A percentile compares a stretch with the other conserved stretches of the same genome.
These are phyloP conservation scores for Mortierella hygrophila DNA, from an alignment of 192 early-diverging fungal species.

Conservation along the genomic window DNA sequence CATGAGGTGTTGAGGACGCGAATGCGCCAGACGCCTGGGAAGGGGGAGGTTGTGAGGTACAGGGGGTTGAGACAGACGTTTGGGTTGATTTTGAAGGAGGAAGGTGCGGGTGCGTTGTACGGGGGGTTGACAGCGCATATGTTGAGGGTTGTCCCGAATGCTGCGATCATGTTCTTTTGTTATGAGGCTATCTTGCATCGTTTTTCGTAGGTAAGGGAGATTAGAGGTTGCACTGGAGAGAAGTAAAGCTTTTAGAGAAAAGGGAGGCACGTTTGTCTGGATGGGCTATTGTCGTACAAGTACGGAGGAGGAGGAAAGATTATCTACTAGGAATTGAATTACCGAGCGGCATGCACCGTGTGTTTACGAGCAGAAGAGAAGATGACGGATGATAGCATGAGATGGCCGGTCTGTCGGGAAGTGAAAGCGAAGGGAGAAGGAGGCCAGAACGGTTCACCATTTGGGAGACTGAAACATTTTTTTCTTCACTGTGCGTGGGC, in stretches of 20 bases:
- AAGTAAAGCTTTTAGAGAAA: background rate
- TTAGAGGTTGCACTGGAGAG: background rate
- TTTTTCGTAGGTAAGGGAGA: slow-evolving; percentile 16
- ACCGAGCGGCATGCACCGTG: too few species aligned
- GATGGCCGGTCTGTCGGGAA: background rate
- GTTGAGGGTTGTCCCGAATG: slow-evolving; percentile 95
- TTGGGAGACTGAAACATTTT: slow-evolving; percentile 5
- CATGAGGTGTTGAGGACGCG: slow-evolving; percentile 97
- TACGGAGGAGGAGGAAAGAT: too few species aligned
- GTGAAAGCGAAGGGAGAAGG: background rate
- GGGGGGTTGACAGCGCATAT: slow-evolving; percentile 96
- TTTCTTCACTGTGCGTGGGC: background rate
- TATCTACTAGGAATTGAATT: too few species aligned
- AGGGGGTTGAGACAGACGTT: slow-evolving; percentile 71
- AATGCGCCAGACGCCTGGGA: slow-evolving; percentile 83
- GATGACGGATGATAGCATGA: background rate
- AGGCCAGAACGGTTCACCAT: background rate
- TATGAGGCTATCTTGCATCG: slow-evolving; percentile 81
- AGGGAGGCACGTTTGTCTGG: too few species aligned
- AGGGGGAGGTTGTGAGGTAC: slow-evolving; percentile 78
- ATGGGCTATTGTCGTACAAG: too few species aligned
- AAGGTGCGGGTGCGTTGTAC: slow-evolving; percentile 89
- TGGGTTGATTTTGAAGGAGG: slow-evolving; percentile 66
- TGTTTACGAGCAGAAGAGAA: too few species aligned
- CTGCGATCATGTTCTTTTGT: slow-evolving; percentile 93